Conservation (phyloP, 768 basidiomycete species). For the Tephrocybe sp. region DNA sequence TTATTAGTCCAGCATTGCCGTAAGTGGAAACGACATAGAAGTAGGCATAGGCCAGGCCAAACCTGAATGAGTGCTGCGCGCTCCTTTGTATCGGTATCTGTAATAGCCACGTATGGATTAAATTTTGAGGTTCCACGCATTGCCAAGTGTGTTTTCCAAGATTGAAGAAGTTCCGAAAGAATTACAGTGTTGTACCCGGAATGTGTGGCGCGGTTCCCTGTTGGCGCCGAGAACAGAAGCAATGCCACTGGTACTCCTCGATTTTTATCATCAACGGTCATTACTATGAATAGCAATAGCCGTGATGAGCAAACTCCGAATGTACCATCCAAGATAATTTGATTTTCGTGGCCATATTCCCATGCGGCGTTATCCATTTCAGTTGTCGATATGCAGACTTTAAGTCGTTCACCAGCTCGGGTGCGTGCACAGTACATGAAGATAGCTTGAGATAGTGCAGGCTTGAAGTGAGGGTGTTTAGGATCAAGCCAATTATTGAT, state of each 20-base stretch:
- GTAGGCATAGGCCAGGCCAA: background rate
- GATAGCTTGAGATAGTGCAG: slow-evolving; percentile 11
- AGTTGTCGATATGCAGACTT: slow-evolving; percentile 30
- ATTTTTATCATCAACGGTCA: slow-evolving; percentile 26
- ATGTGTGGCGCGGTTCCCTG: slow-evolving; percentile 12
- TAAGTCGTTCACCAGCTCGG: slow-evolving; percentile 9
- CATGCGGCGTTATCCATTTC: slow-evolving; percentile 23
- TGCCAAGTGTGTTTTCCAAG: slow-evolving; percentile 9
- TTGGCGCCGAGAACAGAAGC: slow-evolving; percentile 21
- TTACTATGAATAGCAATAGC: slow-evolving; percentile 31
- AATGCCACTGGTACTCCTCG: slow-evolving; percentile 31
- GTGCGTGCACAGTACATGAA: slow-evolving; percentile 26
- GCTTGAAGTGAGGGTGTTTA: slow-evolving; percentile 6
- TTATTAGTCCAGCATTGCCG: background rate
- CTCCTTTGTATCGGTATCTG: background rate
- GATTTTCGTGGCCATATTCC: slow-evolving; percentile 20
- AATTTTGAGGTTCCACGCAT: background rate
- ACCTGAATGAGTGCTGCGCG: background rate
- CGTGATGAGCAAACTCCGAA: slow-evolving; percentile 20
- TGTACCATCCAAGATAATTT: slow-evolving; percentile 22
- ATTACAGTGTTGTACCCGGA: slow-evolving; percentile 19
- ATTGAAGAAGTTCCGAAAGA: slow-evolving; percentile 6
- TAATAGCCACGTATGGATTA: background rate
- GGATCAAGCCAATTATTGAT: slow-evolving; percentile 16
- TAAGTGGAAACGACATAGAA: background rate